Evolutionary conservation across 345 rosid genomes (phyloP).

Genomic region (Raphanus sativus): DNA sequence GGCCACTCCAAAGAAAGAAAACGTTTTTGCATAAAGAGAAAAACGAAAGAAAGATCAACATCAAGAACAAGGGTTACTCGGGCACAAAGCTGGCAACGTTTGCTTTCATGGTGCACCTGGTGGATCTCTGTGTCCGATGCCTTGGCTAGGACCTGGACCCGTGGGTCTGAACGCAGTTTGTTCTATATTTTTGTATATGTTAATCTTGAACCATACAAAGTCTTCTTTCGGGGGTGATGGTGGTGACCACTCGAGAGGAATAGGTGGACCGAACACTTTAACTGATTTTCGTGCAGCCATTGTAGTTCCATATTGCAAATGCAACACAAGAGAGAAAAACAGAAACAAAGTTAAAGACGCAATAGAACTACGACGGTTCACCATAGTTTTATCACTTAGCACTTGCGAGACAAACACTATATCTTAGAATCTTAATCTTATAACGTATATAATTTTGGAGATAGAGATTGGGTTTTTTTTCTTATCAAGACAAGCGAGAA

Average conservation of each 20-base stretch:
- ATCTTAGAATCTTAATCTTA: constrained; percentile 3
- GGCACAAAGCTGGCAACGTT: background rate
- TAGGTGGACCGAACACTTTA: constrained; percentile 17
- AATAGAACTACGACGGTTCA: constrained; percentile 19
- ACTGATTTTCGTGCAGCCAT: constrained; percentile 1
- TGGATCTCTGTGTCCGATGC: constrained; percentile 35
- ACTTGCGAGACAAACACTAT: background rate
- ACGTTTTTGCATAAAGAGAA: constrained; percentile 4
- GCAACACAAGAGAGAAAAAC: constrained; percentile 22
- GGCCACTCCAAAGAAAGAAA: background rate
- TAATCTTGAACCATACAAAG: constrained; percentile 25
- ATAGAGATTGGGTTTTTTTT: background rate
- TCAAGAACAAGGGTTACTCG: background rate
- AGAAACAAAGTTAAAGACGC: background rate
- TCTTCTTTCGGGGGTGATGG: constrained; percentile 22
- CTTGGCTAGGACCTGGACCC: constrained; percentile 38
- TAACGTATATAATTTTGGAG: background rate
- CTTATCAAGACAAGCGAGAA: background rate
- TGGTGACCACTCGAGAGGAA: constrained; percentile 12
- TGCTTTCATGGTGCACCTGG: constrained; percentile 25
- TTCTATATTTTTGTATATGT: constrained; percentile 36
- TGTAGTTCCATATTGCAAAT: constrained; percentile 17
- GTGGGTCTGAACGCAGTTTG: constrained; percentile 38
- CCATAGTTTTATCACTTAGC: constrained; percentile 7
- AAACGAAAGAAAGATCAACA: constrained; percentile 4